A percentile compares a stretch with the other conserved stretches of the same genome.
phyloP scores from a whole-genome alignment of 108 stramenopile species.

The Pseudonitzschia delicatissima region DNA sequence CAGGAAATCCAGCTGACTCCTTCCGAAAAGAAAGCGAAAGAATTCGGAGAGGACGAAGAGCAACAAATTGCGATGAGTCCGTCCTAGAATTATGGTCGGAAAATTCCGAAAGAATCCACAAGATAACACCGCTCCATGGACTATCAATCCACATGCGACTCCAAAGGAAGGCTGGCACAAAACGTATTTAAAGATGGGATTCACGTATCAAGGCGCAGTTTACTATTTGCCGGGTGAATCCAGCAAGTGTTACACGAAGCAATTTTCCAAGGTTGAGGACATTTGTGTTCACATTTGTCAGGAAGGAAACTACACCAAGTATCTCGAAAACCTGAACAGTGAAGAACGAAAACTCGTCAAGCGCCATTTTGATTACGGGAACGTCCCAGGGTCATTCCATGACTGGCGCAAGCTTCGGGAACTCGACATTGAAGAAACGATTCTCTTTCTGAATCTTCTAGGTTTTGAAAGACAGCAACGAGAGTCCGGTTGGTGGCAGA shows the following conservation, averaged over 20 bases:
- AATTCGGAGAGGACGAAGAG: conserved; percentile 2
- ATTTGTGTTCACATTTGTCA: conserved; percentile 5
- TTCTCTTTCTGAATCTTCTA: conserved; percentile 11
- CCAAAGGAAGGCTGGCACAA: background rate
- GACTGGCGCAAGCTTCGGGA: conserved; percentile 9
- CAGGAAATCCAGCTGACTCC: background rate
- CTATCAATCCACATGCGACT: background rate
- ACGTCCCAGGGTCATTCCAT: conserved; percentile 1
- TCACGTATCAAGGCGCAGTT: background rate
- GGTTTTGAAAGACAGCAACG: conserved; percentile 9
- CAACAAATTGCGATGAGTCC: background rate
- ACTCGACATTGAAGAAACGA: conserved; percentile 5
- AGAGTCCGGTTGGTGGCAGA: conserved; percentile 1
- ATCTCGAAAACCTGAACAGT: background rate
- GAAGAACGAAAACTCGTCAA: background rate
- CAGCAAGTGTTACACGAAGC: background rate
- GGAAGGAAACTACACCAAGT: conserved; percentile 9
- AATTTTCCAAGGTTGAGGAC: conserved; percentile 5
- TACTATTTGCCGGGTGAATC: conserved; percentile 19
- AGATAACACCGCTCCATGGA: conserved; percentile 22
- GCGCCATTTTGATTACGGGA: background rate
- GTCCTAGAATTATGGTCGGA: conserved; percentile 6
- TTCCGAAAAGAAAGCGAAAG: background rate
- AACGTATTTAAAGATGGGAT: conserved; percentile 11
- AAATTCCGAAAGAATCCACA: conserved; percentile 4